phyloP scores from a whole-genome alignment of 2,329 filamentous ascomycete genomes.

The Clarireedia paspali region DNA sequence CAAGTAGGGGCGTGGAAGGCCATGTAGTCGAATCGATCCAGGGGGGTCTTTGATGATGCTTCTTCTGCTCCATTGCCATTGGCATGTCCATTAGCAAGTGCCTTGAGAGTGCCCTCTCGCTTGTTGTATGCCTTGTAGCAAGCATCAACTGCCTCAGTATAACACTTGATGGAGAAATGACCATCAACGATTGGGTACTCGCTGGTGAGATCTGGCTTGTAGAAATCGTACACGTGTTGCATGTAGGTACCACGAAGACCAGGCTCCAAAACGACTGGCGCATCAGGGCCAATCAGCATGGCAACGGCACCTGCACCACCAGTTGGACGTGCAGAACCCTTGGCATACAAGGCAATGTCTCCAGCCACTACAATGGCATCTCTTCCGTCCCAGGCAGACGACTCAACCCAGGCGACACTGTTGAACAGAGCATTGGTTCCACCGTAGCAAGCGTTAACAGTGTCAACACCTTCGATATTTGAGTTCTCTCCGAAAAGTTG shows the following conservation, averaged over 20 bases:
- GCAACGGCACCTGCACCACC: slow-evolving; percentile 75
- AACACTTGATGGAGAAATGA: slow-evolving; percentile 76
- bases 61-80: slow-evolving; percentile 38
- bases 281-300: slow-evolving; percentile 70
- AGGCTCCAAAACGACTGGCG: slow-evolving; percentile 68
- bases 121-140: slow-evolving; percentile 76
- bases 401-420: slow-evolving; percentile 78
- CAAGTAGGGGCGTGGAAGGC: slow-evolving; percentile 79
- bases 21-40: slow-evolving; percentile 80
- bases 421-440: slow-evolving; percentile 82
- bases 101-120: slow-evolving; percentile 56
- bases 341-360: slow-evolving; percentile 80
- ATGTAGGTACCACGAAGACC: slow-evolving; percentile 75
- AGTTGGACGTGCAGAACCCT: slow-evolving; percentile 73
- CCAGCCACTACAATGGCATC: slow-evolving; percentile 74
- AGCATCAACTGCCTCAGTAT: slow-evolving; percentile 70
- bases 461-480: slow-evolving; percentile 78
- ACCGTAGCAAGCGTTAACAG: slow-evolving; percentile 79
- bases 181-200: slow-evolving; percentile 83
- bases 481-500: slow-evolving; percentile 78
- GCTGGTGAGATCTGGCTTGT: slow-evolving; percentile 82
- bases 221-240: slow-evolving; percentile 82
- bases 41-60: slow-evolving; percentile 44
- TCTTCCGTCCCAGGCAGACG: slow-evolving; percentile 77
- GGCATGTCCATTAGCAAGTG: slow-evolving; percentile 42